These are phyloP conservation scores for Rubus idaeus DNA, from an alignment of 306 rosid genomes.

Conservation along the genomic window DNA sequence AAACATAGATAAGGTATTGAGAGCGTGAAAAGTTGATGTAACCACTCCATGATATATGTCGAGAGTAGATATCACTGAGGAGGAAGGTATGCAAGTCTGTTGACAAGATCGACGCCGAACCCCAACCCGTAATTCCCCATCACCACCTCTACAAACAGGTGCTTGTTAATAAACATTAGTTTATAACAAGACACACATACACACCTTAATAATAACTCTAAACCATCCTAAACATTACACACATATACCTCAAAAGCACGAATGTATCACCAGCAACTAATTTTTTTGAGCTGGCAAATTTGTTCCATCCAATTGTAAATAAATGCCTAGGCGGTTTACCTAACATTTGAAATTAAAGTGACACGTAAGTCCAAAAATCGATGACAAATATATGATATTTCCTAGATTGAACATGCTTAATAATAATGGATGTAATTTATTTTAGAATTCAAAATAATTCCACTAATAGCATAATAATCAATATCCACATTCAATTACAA, in stretches of 20 bases:
- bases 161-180: conserved; percentile 6
- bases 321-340: conserved; percentile 92
- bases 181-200: background rate
- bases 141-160: conserved; percentile 46
- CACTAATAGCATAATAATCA: conserved; percentile 2
- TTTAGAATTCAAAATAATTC: background rate
- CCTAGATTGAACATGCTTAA: background rate
- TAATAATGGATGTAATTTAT: background rate
- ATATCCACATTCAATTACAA: background rate
- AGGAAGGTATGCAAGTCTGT: conserved; percentile 63
- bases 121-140: too few relatives aligned
- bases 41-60: conserved; percentile 86
- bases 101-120: conserved; percentile 72
- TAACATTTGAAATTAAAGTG: conserved; percentile 26
- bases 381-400: background rate
- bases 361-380: background rate
- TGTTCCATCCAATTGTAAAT: conserved; percentile 92
- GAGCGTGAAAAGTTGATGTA: conserved; percentile 78
- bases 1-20: conserved; percentile 52
- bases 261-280: conserved; percentile 79
- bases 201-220: background rate
- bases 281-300: conserved; percentile 78
- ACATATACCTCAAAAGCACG: conserved; percentile 60
- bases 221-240: background rate
- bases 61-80: conserved; percentile 83